Base-by-base conservation (phyloP, 2,329 filamentous ascomycete genomes). In the Aureobasidium sp. region DNA sequence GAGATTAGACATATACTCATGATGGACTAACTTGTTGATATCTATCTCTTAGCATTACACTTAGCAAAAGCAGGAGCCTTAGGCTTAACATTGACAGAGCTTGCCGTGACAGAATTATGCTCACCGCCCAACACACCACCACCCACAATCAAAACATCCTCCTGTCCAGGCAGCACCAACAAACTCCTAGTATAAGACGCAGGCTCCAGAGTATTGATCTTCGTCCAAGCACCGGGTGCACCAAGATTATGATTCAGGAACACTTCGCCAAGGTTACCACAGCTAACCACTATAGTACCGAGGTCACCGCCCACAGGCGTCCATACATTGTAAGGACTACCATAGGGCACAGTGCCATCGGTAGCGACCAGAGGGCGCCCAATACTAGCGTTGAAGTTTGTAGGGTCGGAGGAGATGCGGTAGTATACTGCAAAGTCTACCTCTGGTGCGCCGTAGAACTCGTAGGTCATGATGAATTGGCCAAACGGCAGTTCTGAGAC, bases 401-500 rank as follows among this genome's bases (percentile, higher is more conserved):
- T 73, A 0, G 82, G 81, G 63, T 80, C 72, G 6, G 70, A 67
- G 5, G 75, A 73, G 59, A 83, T 76, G 58, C 79, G 79, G 73
- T 79, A 84, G 75, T 81, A 81, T 17, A 83, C 73, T 2, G 81
- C 79, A 71, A 82, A 83, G 8, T 71, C 67, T 41, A 67, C 70
- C 25, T 72, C 71, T 0, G 74, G 74, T 51, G 77, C 68, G 67
- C 81, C 81, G 55, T 83, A 83, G 65, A 82, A 84, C 70, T 89
- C 86, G 71, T 88, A 87, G 6, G 81, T 79, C 75, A 85, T 83
- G 68, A 90, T 82, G 72, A 81, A 88, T 68, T 83, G 74, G 62
- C 80, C 82, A 66, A 82, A 82, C 66, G 85, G 76, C 4, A 89
- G 78, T 68, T 78, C 69, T 47, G 66, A 52, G 57, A 89, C 77